Percentiles rank a stretch among this genome's conserved stretches.
Evolutionary conservation across 2,329 filamentous ascomycete genomes (phyloP).

Genomic region (Zymoseptoria tritici): DNA sequence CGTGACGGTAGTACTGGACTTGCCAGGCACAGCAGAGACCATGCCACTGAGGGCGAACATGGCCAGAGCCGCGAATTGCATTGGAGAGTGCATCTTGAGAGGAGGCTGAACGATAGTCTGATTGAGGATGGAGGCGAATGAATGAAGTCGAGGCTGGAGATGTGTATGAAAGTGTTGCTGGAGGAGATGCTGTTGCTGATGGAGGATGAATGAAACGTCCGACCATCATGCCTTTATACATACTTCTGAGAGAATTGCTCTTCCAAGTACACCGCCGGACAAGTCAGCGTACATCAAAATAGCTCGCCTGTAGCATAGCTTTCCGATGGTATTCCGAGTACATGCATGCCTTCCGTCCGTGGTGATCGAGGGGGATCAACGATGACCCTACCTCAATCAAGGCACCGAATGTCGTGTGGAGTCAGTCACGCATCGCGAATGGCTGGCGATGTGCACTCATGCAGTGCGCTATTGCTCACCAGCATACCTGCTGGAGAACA

Average conservation of each 20-base stretch:
- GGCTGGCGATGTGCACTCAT: not conserved
- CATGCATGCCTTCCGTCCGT: not conserved
- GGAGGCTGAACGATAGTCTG: conserved; percentile 7
- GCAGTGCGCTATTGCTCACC: not conserved
- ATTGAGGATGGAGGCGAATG: conserved; percentile 6
- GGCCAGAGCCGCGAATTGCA: conserved; percentile 11
- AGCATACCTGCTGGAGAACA: not conserved
- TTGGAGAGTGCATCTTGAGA: conserved; percentile 13
- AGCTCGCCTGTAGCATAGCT: not conserved
- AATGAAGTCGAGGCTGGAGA: conserved; percentile 2
- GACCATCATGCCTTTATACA: conserved; percentile 4
- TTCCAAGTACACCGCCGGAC: not conserved
- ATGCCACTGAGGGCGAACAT: conserved; percentile 14
- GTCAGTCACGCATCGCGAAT: not conserved
- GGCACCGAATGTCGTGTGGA: not conserved
- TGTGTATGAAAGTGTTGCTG: conserved; percentile 4
- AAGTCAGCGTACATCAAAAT: not conserved
- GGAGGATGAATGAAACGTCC: not conserved
- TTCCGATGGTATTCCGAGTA: not conserved
- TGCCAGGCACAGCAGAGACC: conserved; percentile 10
- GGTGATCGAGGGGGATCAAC: not conserved
- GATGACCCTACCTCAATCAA: not conserved
- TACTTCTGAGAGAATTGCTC: not conserved
- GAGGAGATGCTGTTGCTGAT: conserved; percentile 11
- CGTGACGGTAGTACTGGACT: not conserved